A percentile compares a stretch with the other conserved stretches of the same genome.
These are phyloP conservation scores for Corylus avellana DNA, from an alignment of 306 rosid species.

Conservation along the genomic window DNA sequence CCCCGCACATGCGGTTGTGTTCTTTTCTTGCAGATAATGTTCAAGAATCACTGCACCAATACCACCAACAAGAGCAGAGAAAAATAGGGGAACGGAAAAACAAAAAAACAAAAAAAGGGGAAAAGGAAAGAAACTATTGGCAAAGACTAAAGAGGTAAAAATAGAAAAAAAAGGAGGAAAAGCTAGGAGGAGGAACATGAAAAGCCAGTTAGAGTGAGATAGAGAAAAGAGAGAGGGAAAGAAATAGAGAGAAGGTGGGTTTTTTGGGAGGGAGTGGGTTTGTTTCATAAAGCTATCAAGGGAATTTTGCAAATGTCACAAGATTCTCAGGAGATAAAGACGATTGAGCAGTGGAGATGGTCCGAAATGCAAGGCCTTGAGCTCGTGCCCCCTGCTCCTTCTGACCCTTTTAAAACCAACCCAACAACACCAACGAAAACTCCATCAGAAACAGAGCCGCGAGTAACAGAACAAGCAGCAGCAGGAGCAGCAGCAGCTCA, in stretches of 20 bases:
- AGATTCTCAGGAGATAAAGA: conserved; percentile 80
- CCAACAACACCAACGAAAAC: conserved; percentile 17
- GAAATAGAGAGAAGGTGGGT: conserved; percentile 1
- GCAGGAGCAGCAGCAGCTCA: conserved; percentile 21
- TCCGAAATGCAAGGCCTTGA: conserved; percentile 98
- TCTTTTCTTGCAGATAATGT: conserved; percentile 25
- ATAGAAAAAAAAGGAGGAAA: conserved; percentile 18
- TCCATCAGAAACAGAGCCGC: conserved; percentile 5
- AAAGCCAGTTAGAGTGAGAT: conserved; percentile 51
- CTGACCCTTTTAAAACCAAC: conserved; percentile 43
- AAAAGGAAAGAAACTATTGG: conserved; percentile 6
- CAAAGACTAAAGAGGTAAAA: conserved; percentile 24
- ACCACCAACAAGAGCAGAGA: conserved; percentile 12
- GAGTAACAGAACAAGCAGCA: background rate
- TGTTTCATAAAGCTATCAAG: conserved; percentile 45
- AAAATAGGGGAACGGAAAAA: background rate
- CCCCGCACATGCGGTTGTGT: background rate
- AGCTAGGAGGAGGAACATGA: conserved; percentile 31
- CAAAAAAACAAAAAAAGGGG: background rate
- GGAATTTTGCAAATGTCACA: conserved; percentile 81
- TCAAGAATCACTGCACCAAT: conserved; percentile 18
- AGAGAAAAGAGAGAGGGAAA: conserved; percentile 26
- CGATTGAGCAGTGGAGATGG: conserved; percentile 94
- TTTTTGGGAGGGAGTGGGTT: conserved; percentile 28
- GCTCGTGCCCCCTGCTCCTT: conserved; percentile 49